Evolutionary conservation across 2,329 filamentous ascomycete genomes (phyloP).

Genomic region (Lachnellula willkommii): DNA sequence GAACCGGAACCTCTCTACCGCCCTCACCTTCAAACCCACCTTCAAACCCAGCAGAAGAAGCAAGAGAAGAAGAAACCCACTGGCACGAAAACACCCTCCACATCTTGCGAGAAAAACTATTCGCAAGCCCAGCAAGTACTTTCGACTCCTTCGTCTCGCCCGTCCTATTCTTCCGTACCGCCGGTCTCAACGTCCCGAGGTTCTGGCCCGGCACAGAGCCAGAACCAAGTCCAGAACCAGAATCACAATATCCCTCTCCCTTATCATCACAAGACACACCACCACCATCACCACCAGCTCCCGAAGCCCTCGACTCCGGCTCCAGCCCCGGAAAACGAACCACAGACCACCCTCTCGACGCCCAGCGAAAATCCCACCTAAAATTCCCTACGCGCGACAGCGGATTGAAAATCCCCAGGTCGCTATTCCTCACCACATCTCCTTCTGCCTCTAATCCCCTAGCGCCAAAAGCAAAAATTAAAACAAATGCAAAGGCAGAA

Average conservation of each 20-base stretch:
- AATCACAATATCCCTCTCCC: too few relatives aligned
- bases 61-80: not conserved
- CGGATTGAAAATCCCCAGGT: constrained; percentile 21
- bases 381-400: constrained; percentile 24
- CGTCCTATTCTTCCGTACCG: constrained; percentile 51
- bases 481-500: not conserved
- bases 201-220: constrained; percentile 14
- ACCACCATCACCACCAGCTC: not conserved
- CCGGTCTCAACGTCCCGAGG: constrained; percentile 33
- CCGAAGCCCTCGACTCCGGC: not conserved
- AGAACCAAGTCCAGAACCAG: not conserved
- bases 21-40: not conserved
- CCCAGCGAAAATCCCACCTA: constrained; percentile 15
- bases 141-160: constrained; percentile 59
- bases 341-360: constrained; percentile 6
- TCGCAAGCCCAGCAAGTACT: constrained; percentile 42
- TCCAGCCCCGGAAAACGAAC: constrained; percentile 1
- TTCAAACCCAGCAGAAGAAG: not conserved
- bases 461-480: not conserved
- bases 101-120: constrained; percentile 41
- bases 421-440: constrained; percentile 18
- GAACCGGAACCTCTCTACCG: constrained; percentile 47
- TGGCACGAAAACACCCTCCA: constrained; percentile 24
- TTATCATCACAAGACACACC: too few relatives aligned
- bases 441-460: constrained; percentile 2